Percentiles rank a stretch among this genome's conserved stretches.
phyloP scores from a whole-genome alignment of 164 flowering plant genomes.

The Tinospora cordifolia region DNA sequence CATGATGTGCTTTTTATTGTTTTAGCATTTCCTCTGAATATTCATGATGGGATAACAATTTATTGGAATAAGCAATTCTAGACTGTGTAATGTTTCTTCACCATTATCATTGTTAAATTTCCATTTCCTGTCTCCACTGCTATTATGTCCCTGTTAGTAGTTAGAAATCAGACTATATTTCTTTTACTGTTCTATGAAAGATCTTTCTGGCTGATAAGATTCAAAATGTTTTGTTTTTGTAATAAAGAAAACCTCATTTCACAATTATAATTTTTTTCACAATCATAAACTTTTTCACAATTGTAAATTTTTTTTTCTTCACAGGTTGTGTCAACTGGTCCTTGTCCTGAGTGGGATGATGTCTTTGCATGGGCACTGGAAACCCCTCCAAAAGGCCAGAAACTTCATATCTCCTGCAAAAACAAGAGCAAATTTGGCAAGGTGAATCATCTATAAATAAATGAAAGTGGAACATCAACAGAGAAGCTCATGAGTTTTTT shows the following conservation, averaged over 20 bases:
- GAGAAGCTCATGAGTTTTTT: constrained; percentile 14
- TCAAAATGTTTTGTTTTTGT: neutral
- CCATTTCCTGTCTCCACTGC: too few relatives aligned
- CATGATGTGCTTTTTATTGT: neutral
- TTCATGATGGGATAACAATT: neutral
- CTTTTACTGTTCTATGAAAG: neutral
- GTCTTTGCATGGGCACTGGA: constrained; percentile 82
- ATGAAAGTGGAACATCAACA: constrained; percentile 32
- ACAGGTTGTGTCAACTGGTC: constrained; percentile 76
- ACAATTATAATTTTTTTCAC: neutral
- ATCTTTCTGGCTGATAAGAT: neutral
- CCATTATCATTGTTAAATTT: neutral
- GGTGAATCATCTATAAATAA: constrained; percentile 34
- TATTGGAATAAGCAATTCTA: neutral
- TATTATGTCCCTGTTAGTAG: neutral
- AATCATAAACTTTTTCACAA: neutral
- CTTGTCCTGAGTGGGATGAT: constrained; percentile 93
- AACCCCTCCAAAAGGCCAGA: constrained; percentile 90
- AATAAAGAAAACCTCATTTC: neutral
- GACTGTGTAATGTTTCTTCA: neutral
- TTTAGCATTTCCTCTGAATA: neutral
- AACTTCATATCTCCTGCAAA: constrained; percentile 94
- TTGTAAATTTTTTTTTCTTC: neutral
- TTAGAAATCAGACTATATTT: neutral
- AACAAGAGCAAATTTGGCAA: constrained; percentile 99